phyloP scores from a whole-genome alignment of 192 early-diverging fungal species.

The Diversispora epigaea region DNA sequence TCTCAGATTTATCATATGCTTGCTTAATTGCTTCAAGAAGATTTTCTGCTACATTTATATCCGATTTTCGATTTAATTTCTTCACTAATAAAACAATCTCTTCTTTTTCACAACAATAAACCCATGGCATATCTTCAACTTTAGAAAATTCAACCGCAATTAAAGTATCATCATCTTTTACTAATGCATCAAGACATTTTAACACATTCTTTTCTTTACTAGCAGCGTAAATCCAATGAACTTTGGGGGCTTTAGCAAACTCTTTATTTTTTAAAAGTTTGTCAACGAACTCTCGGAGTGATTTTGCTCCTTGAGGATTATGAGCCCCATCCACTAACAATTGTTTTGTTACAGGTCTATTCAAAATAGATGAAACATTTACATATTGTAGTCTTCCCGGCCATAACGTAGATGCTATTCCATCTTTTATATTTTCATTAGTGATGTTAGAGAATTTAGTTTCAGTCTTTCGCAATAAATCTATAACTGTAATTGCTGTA shows the following conservation, averaged over 20 bases:
- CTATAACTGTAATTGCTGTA: slow-evolving; percentile 65
- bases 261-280: slow-evolving; percentile 15
- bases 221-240: slow-evolving; percentile 78
- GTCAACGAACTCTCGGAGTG: slow-evolving; percentile 68
- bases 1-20: slow-evolving; percentile 30
- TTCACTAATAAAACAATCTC: slow-evolving; percentile 45
- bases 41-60: slow-evolving; percentile 34
- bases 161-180: slow-evolving; percentile 60
- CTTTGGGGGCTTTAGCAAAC: slow-evolving; percentile 26
- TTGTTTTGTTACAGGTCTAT: slow-evolving; percentile 4
- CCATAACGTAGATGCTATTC: slow-evolving; percentile 71
- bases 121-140: slow-evolving; percentile 89
- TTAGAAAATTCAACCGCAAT: slow-evolving; percentile 69
- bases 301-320: slow-evolving; percentile 72
- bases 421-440: slow-evolving; percentile 55
- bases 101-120: slow-evolving; percentile 53
- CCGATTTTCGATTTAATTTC: slow-evolving; percentile 4
- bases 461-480: slow-evolving; percentile 49
- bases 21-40: slow-evolving; percentile 46
- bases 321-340: slow-evolving; percentile 92
- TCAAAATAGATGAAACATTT: not conserved
- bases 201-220: slow-evolving; percentile 68
- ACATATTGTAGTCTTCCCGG: slow-evolving; percentile 84
- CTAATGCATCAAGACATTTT: slow-evolving; percentile 58
- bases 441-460: slow-evolving; percentile 42